Base-by-base conservation (phyloP, 495 filamentous ascomycete genomes). In the Neurospora sp. region DNA sequence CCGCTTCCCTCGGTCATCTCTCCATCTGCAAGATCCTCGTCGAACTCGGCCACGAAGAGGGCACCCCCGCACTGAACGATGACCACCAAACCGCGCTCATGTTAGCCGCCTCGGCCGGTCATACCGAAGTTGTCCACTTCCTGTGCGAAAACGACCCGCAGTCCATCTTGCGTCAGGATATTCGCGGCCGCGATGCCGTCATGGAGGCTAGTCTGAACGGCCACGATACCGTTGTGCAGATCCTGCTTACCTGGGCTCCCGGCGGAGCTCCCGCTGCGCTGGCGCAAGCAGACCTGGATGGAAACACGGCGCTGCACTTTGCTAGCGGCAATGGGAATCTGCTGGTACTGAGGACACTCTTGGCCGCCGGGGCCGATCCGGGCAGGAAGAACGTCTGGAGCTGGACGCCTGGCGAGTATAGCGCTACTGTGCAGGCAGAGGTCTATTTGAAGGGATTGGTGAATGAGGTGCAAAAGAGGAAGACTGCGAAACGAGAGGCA, bases 271-370 rank as follows among this genome's bases (percentile, higher is more conserved):
- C 80, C 46, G 83, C 83, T 27, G 86, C 88, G 20, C 80, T 86
- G 40, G 78, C 76, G 41, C 80, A 82, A 74, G 80, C 81, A 4
- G 93, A 96, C 78, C 74, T 81, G 12, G 84, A 89, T 27, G 93
- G 93, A 12, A 94, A 94, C 77, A 94, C 92, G 27, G 89, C 92
- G 14, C 85, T 96, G 71, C 93, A 96, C 81, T 89, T 87, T 80
- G 85, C 88, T 71, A 87, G 85, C 74, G 83, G 82, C 72, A 86
- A 91, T 76, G 93, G 93, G 16, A 88, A 93, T 75, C 80, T 94
- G 44, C 89, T 92, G 73, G 89, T 91, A 4, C 80, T 95, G 69
- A 86, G 93, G 53, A 89, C 91, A 31, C 81, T 96, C 31, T 83
- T 96, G 31, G 73, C 73, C 69, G 79, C 80, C 16, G 92, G 92